Evolutionary conservation across 2,329 filamentous ascomycete species (phyloP).

Genomic region (Corynespora cassiicola): DNA sequence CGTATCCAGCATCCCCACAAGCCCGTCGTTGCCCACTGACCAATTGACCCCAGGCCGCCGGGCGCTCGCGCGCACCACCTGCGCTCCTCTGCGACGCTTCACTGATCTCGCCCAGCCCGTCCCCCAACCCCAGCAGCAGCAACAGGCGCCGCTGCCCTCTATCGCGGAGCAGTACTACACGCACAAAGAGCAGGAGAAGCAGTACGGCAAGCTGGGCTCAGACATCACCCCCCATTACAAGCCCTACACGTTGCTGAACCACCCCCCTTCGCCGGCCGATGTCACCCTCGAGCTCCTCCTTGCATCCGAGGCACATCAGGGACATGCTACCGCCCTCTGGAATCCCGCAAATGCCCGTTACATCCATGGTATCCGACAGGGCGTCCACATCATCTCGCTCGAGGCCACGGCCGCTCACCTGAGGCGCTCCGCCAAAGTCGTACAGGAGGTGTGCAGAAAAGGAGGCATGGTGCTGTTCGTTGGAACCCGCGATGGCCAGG

Average conservation of each 20-base stretch:
- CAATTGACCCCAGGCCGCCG: constrained; percentile 41
- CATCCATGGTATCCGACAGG: constrained; percentile 88
- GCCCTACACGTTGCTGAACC: constrained; percentile 69
- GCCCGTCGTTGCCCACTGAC: constrained; percentile 2
- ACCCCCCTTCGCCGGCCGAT: constrained; percentile 79
- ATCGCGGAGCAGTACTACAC: constrained; percentile 51
- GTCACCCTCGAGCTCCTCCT: constrained; percentile 87
- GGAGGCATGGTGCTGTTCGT: constrained; percentile 91
- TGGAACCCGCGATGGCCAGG: constrained; percentile 83
- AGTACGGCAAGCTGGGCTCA: constrained; percentile 46
- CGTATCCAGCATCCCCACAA: constrained; percentile 1
- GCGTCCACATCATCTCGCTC: constrained; percentile 90
- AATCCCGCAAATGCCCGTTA: constrained; percentile 93
- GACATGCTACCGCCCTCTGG: constrained; percentile 90
- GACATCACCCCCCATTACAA: constrained; percentile 62
- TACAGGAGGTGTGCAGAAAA: constrained; percentile 81
- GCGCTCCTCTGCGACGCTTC: constrained; percentile 30
- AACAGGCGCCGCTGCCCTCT: constrained; percentile 15
- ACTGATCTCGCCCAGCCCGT: constrained; percentile 40
- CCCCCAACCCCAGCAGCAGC: constrained; percentile 24
- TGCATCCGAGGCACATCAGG: constrained; percentile 63
- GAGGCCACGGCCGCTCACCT: constrained; percentile 89
- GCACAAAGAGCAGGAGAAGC: constrained; percentile 49
- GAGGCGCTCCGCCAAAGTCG: constrained; percentile 89
- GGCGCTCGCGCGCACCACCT: constrained; percentile 39